Evolutionary conservation across 2,329 filamentous ascomycete genomes (phyloP).

Genomic region (Arthroderma sp.): DNA sequence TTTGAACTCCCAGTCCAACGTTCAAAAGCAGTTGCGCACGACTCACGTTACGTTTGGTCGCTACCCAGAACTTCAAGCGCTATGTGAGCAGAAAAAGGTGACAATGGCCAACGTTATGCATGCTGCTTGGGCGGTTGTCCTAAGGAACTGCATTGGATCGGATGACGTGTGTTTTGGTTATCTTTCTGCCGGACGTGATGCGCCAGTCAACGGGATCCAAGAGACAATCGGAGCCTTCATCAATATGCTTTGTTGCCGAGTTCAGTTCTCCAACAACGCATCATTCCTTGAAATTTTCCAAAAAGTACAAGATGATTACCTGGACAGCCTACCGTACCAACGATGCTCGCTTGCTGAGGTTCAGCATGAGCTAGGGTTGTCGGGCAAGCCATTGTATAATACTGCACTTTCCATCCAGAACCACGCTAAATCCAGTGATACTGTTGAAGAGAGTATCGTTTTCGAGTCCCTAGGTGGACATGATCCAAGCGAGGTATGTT

Average conservation of each 20-base stretch:
- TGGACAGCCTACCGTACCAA: constrained; percentile 13
- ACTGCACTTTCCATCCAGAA: constrained; percentile 15
- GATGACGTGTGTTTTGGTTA: constrained; percentile 25
- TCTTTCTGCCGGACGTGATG: constrained; percentile 25
- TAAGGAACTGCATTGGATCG: constrained; percentile 13
- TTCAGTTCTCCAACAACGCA: constrained; percentile 9
- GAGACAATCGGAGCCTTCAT: constrained; percentile 34
- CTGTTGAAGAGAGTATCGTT: constrained; percentile 9
- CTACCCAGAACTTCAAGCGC: constrained; percentile 8
- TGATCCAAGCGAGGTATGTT: constrained; percentile 15
- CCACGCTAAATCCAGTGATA: constrained; percentile 10
- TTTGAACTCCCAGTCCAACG: background rate
- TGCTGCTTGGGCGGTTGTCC: constrained; percentile 19
- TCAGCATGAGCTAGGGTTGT: constrained; percentile 11
- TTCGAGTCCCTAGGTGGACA: constrained; percentile 12
- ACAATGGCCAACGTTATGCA: constrained; percentile 20
- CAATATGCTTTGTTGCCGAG: constrained; percentile 27
- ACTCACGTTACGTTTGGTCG: constrained; percentile 10
- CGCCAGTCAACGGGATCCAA: constrained; percentile 29
- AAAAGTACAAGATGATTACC: constrained; percentile 13
- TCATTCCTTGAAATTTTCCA: constrained; percentile 9
- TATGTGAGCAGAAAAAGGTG: constrained; percentile 13
- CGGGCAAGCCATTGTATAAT: constrained; percentile 14
- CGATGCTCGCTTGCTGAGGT: constrained; percentile 13
- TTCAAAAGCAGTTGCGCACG: constrained; percentile 3